Conservation (phyloP, 345 rosid species). For the Aquilaria yunnanensis region DNA sequence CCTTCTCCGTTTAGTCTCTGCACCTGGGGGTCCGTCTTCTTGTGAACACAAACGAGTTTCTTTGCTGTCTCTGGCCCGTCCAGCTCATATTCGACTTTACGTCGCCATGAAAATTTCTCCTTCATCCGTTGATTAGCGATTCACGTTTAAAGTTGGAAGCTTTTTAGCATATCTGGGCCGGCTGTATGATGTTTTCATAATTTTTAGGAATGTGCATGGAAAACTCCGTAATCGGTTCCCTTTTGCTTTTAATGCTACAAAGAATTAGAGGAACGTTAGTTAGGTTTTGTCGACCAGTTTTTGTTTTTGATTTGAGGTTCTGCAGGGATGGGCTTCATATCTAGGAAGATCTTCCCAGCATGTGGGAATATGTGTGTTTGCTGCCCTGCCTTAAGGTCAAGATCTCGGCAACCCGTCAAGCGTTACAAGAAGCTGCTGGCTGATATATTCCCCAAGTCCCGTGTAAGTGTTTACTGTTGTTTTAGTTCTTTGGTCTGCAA, state of each 20-base stretch:
- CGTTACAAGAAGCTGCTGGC: slow-evolving; percentile 88
- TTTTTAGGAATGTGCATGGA: not conserved
- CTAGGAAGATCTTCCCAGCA: slow-evolving; percentile 89
- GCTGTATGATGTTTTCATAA: not conserved
- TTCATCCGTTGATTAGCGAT: slow-evolving; percentile 1
- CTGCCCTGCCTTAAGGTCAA: slow-evolving; percentile 95
- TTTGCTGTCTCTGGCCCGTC: not conserved
- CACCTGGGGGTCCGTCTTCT: slow-evolving; percentile 5
- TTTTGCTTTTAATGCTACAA: slow-evolving; percentile 10
- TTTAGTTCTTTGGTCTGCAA: not conserved
- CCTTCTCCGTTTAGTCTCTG: slow-evolving; percentile 10
- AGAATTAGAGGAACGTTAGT: not conserved
- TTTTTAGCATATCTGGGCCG: not conserved
- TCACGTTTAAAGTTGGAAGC: slow-evolving; percentile 1
- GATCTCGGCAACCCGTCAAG: slow-evolving; percentile 97
- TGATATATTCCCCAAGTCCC: slow-evolving; percentile 85
- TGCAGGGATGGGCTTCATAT: slow-evolving; percentile 83
- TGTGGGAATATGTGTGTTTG: slow-evolving; percentile 96
- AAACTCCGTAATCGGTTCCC: not conserved
- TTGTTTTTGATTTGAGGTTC: slow-evolving; percentile 8
- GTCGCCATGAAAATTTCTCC: not conserved
- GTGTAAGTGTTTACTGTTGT: slow-evolving; percentile 39
- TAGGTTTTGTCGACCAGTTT: not conserved
- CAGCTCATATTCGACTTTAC: not conserved
- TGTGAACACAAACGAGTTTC: not conserved